phyloP scores from a whole-genome alignment of 2,329 filamentous ascomycete species.

The Claviceps sp. region DNA sequence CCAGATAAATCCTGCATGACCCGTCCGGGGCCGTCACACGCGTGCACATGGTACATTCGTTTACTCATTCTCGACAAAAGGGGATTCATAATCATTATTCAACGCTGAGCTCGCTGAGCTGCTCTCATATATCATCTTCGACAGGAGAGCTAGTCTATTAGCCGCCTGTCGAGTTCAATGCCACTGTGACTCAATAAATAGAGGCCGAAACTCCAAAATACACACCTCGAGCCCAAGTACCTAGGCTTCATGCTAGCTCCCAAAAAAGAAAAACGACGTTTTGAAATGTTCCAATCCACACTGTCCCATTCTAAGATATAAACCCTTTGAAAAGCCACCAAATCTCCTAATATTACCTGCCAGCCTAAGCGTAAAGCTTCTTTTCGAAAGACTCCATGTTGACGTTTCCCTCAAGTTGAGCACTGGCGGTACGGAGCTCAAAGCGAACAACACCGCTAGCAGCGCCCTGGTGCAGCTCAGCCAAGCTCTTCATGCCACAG shows the following conservation, averaged over 20 bases:
- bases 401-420: constrained; percentile 91
- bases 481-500: constrained; percentile 71
- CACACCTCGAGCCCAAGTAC: neutral
- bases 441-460: constrained; percentile 68
- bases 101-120: neutral
- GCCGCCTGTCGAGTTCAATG: constrained; percentile 2
- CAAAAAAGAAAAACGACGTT: neutral
- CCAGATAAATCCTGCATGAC: neutral
- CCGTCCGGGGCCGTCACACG: neutral
- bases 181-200: neutral
- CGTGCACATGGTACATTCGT: neutral
- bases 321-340: too few relatives aligned
- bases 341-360: neutral
- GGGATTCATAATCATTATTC: constrained; percentile 1
- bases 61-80: neutral
- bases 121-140: neutral
- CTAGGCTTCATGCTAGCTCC: neutral
- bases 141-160: constrained; percentile 1
- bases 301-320: neutral
- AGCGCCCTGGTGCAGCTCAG: constrained; percentile 64
- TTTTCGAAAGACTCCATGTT: constrained; percentile 99
- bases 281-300: neutral
- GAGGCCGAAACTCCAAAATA: constrained; percentile 2
- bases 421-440: constrained; percentile 86
- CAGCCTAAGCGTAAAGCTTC: constrained; percentile 80